Base-by-base conservation (phyloP, 345 rosid species). In the Turritis glabra region DNA sequence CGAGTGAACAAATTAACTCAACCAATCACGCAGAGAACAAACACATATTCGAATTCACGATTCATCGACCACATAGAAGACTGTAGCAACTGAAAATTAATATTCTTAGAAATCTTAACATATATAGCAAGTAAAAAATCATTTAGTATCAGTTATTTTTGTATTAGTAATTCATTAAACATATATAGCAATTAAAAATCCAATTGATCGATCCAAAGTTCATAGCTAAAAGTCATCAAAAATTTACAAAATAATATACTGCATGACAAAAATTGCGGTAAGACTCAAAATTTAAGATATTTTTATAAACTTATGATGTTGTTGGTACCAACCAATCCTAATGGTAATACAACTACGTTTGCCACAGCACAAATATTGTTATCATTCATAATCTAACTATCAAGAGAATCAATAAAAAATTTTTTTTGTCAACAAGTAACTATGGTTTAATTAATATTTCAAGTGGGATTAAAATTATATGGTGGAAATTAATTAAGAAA, bases 311-410 rank as follows among this genome's bases (percentile, higher is more conserved):
- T 57, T 30, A 0, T 14, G 11, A 9, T 7, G 21, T 8, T 27
- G 32, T 50, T 15, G 32, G 37, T 21, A 15, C 47, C 71, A 21
- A 37, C 48, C 56, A 51, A 23, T 35, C 3, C n/a, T 3, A 54
- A 15, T 8, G 37, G 60, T 38, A 13, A 40, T 41, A 14, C 56
- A 70, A 30, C 74, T 44, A 30, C 64, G 15, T 65, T 32, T 65
- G 8, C 23, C 43, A 14, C 54, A 55, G 21, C 37, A 69, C 33
- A 56, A n/a, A 30, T 54, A 57, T 69, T 41, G 18, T 44, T 57
- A 44, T 70, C 64, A 43, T 41, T 26, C 53, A 54, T 69, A 69
- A 55, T 44, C 55, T 55, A 56, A 47, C 25, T 5, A 57, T 21
- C 12, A 44, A 23, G 11, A 57, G 0, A 57, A 21, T 14, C 11